Base-by-base conservation (phyloP, 176 grass and related monocot genomes). In the Miscanthus lutarioriparius region DNA sequence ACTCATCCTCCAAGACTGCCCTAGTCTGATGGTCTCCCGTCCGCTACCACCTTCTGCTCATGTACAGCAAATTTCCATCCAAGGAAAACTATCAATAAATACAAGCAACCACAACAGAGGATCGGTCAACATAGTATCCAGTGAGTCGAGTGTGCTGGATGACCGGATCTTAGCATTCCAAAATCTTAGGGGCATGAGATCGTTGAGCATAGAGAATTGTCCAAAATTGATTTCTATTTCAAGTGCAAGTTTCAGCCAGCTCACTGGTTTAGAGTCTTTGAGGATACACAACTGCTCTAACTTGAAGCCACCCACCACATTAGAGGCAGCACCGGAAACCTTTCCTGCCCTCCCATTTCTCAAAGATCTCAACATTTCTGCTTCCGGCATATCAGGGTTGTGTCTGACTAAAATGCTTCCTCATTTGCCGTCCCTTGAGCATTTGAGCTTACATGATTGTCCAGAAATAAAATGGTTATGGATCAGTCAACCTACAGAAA, bases 371-470 rank as follows among this genome's bases (percentile, higher is more conserved):
- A 0, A 0, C 0, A 2, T 83, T 23, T 1, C 2, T 19, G 0
- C 0, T 37, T 75, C 70, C 17, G 82, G 59, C 27, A 1, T 66
- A 65, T 10, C 82, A 27, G 82, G 81, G 39, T 37, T 58, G 9
- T 66, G 71, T 28, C 59, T 83, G 65, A 27, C 7, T 1, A 27
- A 47, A 20, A 17, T 84, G 30, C 71, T 84, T 65, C 4, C 30
- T 7, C 59, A 66, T 39, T 25, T 7, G 0, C 30, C 6, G 5
- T 20, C 30, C 20, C 72, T 84, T 12, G 0, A 84, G 4, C 0
- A 0, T 2, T 75, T 84, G 43, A 0, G 0, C 0, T 19, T 83
- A 8, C 0, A 0, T 8, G 0, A 1, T 1, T 74, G 81, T 35
- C 4, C 27, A 0, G 12, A 25, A 10, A 64, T 83, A 37, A 74